Evolutionary conservation across 1,139 yeast species (phyloP), one percentile per base, ranked within the genome.

Genomic region (Entelexis sorbosivorans): DNA sequence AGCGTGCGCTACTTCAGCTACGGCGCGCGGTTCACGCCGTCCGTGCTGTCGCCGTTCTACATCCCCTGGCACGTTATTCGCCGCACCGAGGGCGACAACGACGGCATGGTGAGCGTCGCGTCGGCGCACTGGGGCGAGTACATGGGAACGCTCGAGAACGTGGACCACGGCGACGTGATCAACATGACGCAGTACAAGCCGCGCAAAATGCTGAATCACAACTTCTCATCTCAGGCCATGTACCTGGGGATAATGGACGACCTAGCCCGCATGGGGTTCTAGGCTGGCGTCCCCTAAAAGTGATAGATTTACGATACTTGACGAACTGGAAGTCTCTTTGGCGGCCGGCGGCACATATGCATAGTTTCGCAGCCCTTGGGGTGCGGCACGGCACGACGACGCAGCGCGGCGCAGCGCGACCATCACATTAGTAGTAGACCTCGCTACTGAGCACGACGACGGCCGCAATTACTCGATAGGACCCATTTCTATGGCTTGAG

Each of bases 71-170:
- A 69, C 38, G 70, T 83, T 3, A 75, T 86, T 38, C 65, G 72
- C 51, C 62, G 66, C 44, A 58, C 58, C 22, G 77, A 73, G 28
- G 76, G 77, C 11, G 81, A 77, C 33, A 88, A 86, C 64, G 96
- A 88, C 67, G 96, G 96, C 0, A 66, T 88, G 68, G 95, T 88
- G 1, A 81, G 91, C 56, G 83, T 86, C 1, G 71, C 72, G 38
- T 83, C 94, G 54, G 72, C 94, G 1, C 76, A 75, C 61, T 88
- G 96, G 96, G 96, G 96, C 0, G 68, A 76, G 39, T 86, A 84
- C 64, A 62, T 81, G 58, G 96, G 96, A 0, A 83, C 93, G 0
- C 65, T 88, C 40, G 79, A 79, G 43, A 74, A 80, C 57, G 88
- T 85, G 4, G 96, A 88, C 64, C 96, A 88, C 66, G 69, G 86